These are phyloP conservation scores for Arthroderma sp. DNA, from an alignment of 2,329 filamentous ascomycete species.

Conservation along the genomic window DNA sequence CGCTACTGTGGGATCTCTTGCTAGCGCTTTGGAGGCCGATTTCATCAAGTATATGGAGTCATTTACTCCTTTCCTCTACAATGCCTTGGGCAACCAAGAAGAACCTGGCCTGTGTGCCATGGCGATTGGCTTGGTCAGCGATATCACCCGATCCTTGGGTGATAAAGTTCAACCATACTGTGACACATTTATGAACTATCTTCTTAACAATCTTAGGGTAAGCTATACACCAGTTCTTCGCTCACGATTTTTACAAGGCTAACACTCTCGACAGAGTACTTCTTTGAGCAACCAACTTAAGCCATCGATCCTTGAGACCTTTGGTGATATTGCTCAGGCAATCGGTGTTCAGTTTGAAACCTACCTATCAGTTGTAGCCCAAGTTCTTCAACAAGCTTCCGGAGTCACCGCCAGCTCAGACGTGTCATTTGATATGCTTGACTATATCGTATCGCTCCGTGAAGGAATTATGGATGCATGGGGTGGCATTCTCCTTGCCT, in stretches of 20 bases:
- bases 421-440: constrained; percentile 84
- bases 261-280: constrained; percentile 46
- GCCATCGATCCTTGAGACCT: constrained; percentile 93
- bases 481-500: constrained; percentile 89
- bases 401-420: constrained; percentile 66
- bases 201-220: constrained; percentile 80
- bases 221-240: constrained; percentile 21
- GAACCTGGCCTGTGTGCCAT: constrained; percentile 89
- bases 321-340: constrained; percentile 91
- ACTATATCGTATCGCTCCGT: constrained; percentile 86
- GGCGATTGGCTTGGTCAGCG: constrained; percentile 93
- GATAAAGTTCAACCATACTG: constrained; percentile 88
- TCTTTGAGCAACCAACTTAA: constrained; percentile 93
- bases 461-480: constrained; percentile 99
- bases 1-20: constrained; percentile 78
- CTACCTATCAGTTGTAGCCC: constrained; percentile 81
- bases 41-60: constrained; percentile 97
- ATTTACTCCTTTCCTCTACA: constrained; percentile 85
- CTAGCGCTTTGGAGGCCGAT: constrained; percentile 79
- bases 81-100: constrained; percentile 87
- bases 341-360: constrained; percentile 87
- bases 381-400: constrained; percentile 86
- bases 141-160: constrained; percentile 84
- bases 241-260: constrained; percentile 18
- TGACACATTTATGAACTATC: constrained; percentile 95